Base-by-base conservation (phyloP, 306 rosid species). In the Malus orientalis region DNA sequence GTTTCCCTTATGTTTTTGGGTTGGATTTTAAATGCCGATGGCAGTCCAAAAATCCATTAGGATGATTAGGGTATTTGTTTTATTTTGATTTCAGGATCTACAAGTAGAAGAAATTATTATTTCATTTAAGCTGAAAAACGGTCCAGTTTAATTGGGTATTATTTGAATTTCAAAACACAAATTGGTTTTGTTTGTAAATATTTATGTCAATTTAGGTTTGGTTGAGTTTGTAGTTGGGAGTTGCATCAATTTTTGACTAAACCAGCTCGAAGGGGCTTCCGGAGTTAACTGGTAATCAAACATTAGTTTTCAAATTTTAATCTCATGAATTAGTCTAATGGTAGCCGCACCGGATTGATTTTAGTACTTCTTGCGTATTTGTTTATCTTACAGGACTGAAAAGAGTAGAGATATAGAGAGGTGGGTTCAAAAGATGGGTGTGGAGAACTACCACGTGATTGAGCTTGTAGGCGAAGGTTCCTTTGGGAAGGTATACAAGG, bases 381-480 rank as follows among this genome's bases (percentile, higher is more conserved):
- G 30, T 72, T 54, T 54, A 23, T n/a, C 45, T 23, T 11, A 55
- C 77, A 75, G 84, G 73, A 16, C 61, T 19, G 54, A 23, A 65
- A 12, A 22, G 54, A 4, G 62, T 25, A 62, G 29, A 80, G 53
- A 40, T 29, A 60, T 49, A 75, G 22, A 40, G 62, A 51, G 0
- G 80, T 23, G 51, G 74, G 47, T 47, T 80, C 49, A 54, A 67
- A 62, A 51, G 69, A 95, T 95, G 99, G 96, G 97, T 40, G 93
- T 92, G 14, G 99, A 95, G 70, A 81, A 95, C 79, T 95, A 95
- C 86, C 99, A 95, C 60, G 99, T 95, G 20, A 92, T 90, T 49
- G 99, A 95, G 84, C 97, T 95, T 36, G 97, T 92, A 2, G 99
- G 99, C 30, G 99, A 95, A 82, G 99, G 99, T 40, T 95, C 99